phyloP scores from a whole-genome alignment of 1,284 basidiomycete genomes.

The Cryptococcus floricola region DNA sequence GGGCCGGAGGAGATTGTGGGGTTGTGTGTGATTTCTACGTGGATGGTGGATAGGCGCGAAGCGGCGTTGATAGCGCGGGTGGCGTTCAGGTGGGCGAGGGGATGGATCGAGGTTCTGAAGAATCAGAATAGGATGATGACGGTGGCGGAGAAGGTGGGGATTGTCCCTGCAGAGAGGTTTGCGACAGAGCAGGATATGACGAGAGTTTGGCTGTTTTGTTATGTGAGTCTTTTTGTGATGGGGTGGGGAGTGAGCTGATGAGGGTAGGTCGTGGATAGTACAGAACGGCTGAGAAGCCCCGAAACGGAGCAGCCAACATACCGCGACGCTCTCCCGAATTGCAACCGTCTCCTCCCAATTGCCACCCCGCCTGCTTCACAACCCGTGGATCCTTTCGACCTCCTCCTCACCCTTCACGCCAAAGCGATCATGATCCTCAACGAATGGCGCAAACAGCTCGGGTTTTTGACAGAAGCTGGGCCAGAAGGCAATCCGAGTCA shows the following conservation, averaged over 20 bases:
- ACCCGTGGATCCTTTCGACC: slow-evolving; percentile 18
- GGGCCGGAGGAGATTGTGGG: slow-evolving; percentile 48
- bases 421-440: slow-evolving; percentile 32
- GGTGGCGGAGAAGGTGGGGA: slow-evolving; percentile 28
- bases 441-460: slow-evolving; percentile 20
- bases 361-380: background rate
- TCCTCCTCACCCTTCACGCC: slow-evolving; percentile 38
- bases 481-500: background rate
- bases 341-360: slow-evolving; percentile 17
- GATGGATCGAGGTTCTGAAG: slow-evolving; percentile 38
- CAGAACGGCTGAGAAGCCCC: slow-evolving; percentile 23
- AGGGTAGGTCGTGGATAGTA: slow-evolving; percentile 31
- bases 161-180: slow-evolving; percentile 34
- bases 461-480: too few species aligned
- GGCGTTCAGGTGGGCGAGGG: slow-evolving; percentile 44
- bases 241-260: too few species aligned
- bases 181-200: slow-evolving; percentile 34
- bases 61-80: slow-evolving; percentile 31
- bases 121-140: slow-evolving; percentile 9
- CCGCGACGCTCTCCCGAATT: slow-evolving; percentile 23
- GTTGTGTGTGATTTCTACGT: slow-evolving; percentile 35
- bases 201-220: slow-evolving; percentile 42
- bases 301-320: background rate
- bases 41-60: slow-evolving; percentile 30
- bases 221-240: slow-evolving; percentile 19